Evolutionary conservation across 2,329 filamentous ascomycete genomes (phyloP), one percentile per base, ranked within the genome.

Genomic region (Epichloe baconii): DNA sequence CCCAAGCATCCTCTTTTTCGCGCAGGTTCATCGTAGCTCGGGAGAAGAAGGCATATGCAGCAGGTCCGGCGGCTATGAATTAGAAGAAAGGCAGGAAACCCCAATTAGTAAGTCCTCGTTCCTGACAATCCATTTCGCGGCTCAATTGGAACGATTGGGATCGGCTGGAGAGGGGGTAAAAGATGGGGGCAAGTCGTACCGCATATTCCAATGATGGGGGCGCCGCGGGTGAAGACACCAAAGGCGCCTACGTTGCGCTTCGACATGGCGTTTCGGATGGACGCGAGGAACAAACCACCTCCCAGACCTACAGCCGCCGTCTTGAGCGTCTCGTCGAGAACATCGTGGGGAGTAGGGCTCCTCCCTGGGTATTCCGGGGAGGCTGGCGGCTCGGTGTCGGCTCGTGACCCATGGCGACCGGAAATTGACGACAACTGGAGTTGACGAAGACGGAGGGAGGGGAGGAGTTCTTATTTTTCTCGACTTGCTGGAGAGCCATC

Each of bases 231-330:
- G 65, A 97, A 83, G 62, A 95, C 78, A 58, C 86, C 86, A 73
- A 84, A 80, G 55, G 83, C 78, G 60, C 89, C 88, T 58, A 93
- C 75, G 68, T 95, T 95, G 66, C 80, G 77, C 73, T 82, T 89
- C 51, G 83, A 77, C 60, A 96, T 78, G 53, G 89, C 88, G 74
- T 95, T 97, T 73, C 90, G 86, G 58, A 95, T 77, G 51, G 86
- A 83, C 48, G 88, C 85, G 54, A 85, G 66, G 68, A 88, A 77
- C 64, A 86, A 71, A 61, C 89, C 89, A 54, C 78, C 78, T 53
- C 73, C 71, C 62, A 82, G 81, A 54, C 83, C 82, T 60, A 88
- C 69, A 56, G 82, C 62, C 41, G 77, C 79, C 55, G 81, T 80
- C 65, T 79, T 81, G 64, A 83, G 71, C 48, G 83, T 78, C 56